Evolutionary conservation across 2,329 filamentous ascomycete genomes (phyloP), one percentile per base, ranked within the genome.

Genomic region (Drechslerella coelobrocha): DNA sequence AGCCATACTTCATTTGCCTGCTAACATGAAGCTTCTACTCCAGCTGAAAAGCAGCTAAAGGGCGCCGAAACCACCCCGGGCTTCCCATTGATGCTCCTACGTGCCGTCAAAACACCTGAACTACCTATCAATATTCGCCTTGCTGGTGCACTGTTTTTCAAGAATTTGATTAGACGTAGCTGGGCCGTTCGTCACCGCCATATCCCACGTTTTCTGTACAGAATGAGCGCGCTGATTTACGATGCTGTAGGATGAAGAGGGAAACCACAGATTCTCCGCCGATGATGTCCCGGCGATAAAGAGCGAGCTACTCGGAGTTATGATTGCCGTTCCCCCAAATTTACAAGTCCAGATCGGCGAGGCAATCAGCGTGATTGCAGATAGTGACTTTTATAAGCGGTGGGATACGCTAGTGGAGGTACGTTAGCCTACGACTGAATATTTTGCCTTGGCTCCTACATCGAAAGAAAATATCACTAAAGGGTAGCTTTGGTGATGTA

Each of bases 401-500:
- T 99, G 94, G 94, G 90, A 97, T 77, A 96, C 92, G n/a, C 84
- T 99, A 69, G 92, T 96, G 57, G 86, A 90, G 82, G 88, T 90
- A 79, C 74, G 83, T 39, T 12, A 21, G 8, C 41, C 21, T 12
- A 17, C n/a, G 8, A 31, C 10, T 31, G 29, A 6, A 31, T 31
- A 6, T 31, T 7, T n/a, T 53, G 14, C 10, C 27, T 21, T 17
- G 9, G 43, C n/a, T n/a, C n/a, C 34, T 39, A 39, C 34, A 39
- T 4, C 34, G 19, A 27, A 10, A 39, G 24, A 34, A 45, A 31
- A 19, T 47, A n/a, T 29, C 53, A 50, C 34, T 54, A 48, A n/a
- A 47, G 23, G 7, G 23, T 26, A 14, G 2, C 6, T 24, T 29
- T 48, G 31, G 43, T 7, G 50, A 31, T 29, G 27, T 66, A 72